Conservation (phyloP, 2,329 filamentous ascomycete genomes). For the Escovopsis sp. region DNA sequence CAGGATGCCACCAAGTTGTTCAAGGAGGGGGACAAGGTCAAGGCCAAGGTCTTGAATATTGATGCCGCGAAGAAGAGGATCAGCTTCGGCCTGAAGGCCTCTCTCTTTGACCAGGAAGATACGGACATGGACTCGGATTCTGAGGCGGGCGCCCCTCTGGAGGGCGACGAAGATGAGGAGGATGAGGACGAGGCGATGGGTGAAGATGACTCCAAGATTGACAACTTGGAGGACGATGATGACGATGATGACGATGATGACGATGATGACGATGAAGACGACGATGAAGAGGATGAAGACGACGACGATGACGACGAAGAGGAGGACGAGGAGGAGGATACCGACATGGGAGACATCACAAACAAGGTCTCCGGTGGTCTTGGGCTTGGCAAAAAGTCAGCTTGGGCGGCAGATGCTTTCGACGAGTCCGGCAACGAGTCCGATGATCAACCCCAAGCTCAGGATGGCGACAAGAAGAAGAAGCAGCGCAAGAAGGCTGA, state of each 20-base stretch:
- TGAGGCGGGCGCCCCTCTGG: slow-evolving; percentile 30
- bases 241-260: slow-evolving; percentile 24
- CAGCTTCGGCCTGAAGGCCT: slow-evolving; percentile 84
- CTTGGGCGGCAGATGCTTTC: slow-evolving; percentile 67
- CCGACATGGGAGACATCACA: slow-evolving; percentile 25
- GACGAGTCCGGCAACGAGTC: slow-evolving; percentile 42
- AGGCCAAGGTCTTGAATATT: slow-evolving; percentile 73
- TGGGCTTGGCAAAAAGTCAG: slow-evolving; percentile 58
- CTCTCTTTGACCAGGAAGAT: slow-evolving; percentile 58
- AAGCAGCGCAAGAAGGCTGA: slow-evolving; percentile 64
- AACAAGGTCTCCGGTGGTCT: slow-evolving; percentile 20
- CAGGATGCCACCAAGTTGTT: slow-evolving; percentile 82
- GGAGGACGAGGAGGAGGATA: slow-evolving; percentile 19
- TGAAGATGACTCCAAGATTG: slow-evolving; percentile 26
- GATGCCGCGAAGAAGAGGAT: slow-evolving; percentile 63
- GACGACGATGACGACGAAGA: slow-evolving; percentile 29
- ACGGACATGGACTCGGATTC: slow-evolving; percentile 35
- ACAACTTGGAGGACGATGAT: slow-evolving; percentile 29
- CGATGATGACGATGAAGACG: slow-evolving; percentile 23
- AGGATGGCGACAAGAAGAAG: slow-evolving; percentile 24
- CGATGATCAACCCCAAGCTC: slow-evolving; percentile 20
- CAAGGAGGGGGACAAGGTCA: slow-evolving; percentile 80
- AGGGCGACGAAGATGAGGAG: slow-evolving; percentile 31
- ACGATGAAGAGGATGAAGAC: slow-evolving; percentile 20
- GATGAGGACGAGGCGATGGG: slow-evolving; percentile 37